Evolutionary conservation across 352 stramenopile species (phyloP).

Genomic region (Thalassiosira allenii): DNA sequence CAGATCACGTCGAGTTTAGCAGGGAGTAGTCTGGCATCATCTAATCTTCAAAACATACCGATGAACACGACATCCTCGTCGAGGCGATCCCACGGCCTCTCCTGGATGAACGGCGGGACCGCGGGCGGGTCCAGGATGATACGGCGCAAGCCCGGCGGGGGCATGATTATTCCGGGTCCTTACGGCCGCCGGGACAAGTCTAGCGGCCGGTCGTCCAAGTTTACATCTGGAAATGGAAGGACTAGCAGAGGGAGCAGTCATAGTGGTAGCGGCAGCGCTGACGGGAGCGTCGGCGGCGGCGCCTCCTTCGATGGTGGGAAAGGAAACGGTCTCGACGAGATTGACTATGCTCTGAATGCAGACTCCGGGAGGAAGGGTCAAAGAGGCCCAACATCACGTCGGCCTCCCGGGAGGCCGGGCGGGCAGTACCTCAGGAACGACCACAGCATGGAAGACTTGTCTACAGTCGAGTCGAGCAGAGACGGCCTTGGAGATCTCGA

Average conservation of each 20-base stretch:
- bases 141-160: conserved; percentile 29
- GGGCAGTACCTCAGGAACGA: background rate
- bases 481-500: no score
- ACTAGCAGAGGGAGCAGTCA: conserved; percentile 20
- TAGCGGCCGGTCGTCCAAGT: conserved; percentile 8
- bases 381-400: conserved; percentile 20
- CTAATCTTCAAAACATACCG: conserved; percentile 48
- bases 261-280: conserved; percentile 8
- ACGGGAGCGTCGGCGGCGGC: background rate
- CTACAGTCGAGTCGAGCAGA: conserved; percentile 34
- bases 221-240: background rate
- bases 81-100: conserved; percentile 21
- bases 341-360: conserved; percentile 46
- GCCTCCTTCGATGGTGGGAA: conserved; percentile 1
- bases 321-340: conserved; percentile 50
- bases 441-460: conserved; percentile 17
- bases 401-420: background rate
- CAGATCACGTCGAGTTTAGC: conserved; percentile 62
- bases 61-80: background rate
- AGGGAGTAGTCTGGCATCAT: conserved; percentile 36
- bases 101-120: conserved; percentile 23
- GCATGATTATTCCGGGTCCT: conserved; percentile 1
- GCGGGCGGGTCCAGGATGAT: conserved; percentile 22
- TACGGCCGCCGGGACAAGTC: conserved; percentile 34
- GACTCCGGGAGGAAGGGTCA: conserved; percentile 20